phyloP scores from a whole-genome alignment of 768 basidiomycete species.

The Brasilioporus rufonigricans region DNA sequence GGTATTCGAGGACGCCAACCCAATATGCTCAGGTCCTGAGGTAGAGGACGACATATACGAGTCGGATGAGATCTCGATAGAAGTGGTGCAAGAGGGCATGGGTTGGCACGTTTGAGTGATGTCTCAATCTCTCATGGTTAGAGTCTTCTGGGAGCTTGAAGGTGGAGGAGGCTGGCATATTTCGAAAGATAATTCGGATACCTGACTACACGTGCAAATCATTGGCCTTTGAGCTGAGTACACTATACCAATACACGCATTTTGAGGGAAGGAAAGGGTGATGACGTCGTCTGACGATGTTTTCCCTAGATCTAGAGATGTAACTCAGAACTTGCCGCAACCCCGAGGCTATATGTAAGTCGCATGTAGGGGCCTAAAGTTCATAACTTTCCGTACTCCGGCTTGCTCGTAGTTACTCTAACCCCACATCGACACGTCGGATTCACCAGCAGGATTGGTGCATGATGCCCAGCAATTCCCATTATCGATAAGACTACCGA shows the following conservation, averaged over 20 bases:
- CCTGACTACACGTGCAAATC: no score
- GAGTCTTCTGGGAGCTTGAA: background rate
- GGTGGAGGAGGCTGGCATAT: background rate
- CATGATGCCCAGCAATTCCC: no score
- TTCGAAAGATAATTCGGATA: background rate
- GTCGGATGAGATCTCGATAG: background rate
- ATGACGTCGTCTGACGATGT: background rate
- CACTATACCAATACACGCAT: background rate
- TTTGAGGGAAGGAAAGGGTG: background rate
- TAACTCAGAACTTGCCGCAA: no score
- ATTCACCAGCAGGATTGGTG: no score
- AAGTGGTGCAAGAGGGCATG: background rate
- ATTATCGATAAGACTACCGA: background rate
- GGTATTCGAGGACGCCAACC: background rate
- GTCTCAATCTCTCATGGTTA: no score
- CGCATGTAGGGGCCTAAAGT: no score
- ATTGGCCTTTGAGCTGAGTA: background rate
- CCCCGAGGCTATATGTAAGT: no score
- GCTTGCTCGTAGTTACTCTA: no score
- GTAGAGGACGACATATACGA: background rate
- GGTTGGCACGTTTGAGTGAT: background rate
- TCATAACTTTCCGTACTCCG: no score
- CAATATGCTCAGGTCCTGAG: background rate
- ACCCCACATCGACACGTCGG: no score
- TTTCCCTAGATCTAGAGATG: no score